phyloP scores from a whole-genome alignment of 352 stramenopile genomes.

The Globisporangium acanthophoron region DNA sequence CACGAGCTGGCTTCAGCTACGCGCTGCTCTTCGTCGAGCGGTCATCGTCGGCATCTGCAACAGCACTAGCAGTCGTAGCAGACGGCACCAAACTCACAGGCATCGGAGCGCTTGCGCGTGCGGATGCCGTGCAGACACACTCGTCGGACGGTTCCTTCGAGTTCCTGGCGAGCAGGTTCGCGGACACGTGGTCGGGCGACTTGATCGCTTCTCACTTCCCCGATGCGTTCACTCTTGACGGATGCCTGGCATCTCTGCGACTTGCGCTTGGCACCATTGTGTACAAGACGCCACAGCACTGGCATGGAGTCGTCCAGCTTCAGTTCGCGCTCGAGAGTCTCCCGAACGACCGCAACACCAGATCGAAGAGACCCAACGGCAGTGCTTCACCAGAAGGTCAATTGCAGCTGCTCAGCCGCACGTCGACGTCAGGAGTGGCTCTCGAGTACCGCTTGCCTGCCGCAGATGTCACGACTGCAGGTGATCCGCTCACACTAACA shows the following conservation, averaged over 20 bases:
- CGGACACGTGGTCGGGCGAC: slow-evolving; percentile 3
- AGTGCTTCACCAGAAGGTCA: neutral
- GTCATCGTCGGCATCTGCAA: neutral
- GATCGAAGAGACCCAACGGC: neutral
- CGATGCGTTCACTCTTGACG: slow-evolving; percentile 6
- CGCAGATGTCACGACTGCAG: neutral
- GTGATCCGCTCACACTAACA: neutral
- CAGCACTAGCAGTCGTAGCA: neutral
- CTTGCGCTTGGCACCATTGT: slow-evolving; percentile 1
- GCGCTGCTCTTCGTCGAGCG: slow-evolving; percentile 12
- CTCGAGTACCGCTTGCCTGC: neutral
- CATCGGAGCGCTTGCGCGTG: slow-evolving; percentile 13
- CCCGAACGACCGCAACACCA: neutral
- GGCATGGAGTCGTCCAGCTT: slow-evolving; percentile 6
- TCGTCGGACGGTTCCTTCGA: slow-evolving; percentile 6
- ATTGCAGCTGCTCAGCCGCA: neutral
- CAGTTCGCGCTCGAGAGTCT: slow-evolving; percentile 6
- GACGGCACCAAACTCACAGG: slow-evolving; percentile 8
- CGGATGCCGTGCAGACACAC: slow-evolving; percentile 4
- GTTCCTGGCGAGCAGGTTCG: neutral
- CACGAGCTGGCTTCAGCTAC: slow-evolving; percentile 8
- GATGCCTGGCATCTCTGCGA: neutral
- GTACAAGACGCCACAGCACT: slow-evolving; percentile 3
- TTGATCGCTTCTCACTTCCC: neutral
- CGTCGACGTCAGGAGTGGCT: neutral